A percentile compares a stretch with the other conserved stretches of the same genome.
phyloP scores from a whole-genome alignment of 495 filamentous ascomycete species.

The Bathelium albidoporum region DNA sequence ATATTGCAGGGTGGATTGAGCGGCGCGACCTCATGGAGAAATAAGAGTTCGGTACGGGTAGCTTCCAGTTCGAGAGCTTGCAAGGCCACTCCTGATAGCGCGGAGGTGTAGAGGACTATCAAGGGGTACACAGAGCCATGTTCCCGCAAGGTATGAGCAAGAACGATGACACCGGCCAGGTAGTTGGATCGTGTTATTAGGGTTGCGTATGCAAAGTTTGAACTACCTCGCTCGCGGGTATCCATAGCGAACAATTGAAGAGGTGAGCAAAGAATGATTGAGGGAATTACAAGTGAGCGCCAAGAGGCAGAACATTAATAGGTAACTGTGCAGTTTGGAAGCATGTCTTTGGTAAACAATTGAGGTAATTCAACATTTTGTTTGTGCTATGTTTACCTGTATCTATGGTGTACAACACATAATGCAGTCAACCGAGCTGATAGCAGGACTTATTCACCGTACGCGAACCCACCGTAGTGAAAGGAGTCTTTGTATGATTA shows the following conservation, averaged over 20 bases:
- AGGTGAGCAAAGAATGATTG: neutral
- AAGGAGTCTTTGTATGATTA: neutral
- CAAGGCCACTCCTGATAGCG: conserved; percentile 23
- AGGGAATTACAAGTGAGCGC: neutral
- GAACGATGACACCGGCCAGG: conserved; percentile 40
- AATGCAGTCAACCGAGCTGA: too few relatives aligned
- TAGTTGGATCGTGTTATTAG: conserved; percentile 43
- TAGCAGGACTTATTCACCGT: too few relatives aligned
- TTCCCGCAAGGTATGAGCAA: conserved; percentile 38
- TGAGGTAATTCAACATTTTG: too few relatives aligned
- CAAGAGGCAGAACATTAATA: neutral
- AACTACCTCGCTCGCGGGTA: neutral
- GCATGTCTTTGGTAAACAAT: too few relatives aligned
- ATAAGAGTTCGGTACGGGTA: conserved; percentile 26
- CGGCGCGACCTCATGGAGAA: conserved; percentile 24
- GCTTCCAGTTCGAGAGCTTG: conserved; percentile 30
- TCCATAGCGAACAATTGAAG: neutral
- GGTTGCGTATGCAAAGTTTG: conserved; percentile 28
- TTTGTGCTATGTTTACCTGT: too few relatives aligned
- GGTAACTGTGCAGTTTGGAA: too few relatives aligned
- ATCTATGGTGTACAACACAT: too few relatives aligned
- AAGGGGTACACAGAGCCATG: conserved; percentile 37
- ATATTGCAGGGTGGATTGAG: conserved; percentile 25
- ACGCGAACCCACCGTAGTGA: too few relatives aligned
- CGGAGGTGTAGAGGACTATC: conserved; percentile 38